Percentiles rank a stretch among this genome's conserved stretches.
Conservation (phyloP, 805 yeast species). For the Candida railenensis region DNA sequence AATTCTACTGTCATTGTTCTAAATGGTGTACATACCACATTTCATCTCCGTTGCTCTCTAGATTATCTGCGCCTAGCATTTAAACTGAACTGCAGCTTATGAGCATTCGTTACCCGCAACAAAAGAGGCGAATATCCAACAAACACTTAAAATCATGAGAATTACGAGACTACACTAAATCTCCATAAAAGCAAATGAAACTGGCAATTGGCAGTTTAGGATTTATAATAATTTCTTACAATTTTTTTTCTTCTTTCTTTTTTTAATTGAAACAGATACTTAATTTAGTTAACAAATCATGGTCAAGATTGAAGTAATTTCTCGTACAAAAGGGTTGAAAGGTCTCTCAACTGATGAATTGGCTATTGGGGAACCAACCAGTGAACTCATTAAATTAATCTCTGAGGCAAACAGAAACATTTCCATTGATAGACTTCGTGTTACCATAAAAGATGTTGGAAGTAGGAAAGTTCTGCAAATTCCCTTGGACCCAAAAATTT, state of each 20-base stretch:
- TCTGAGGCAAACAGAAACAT: constrained; percentile 44
- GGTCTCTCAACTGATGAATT: constrained; percentile 44
- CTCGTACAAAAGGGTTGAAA: constrained; percentile 61
- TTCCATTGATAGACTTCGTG: constrained; percentile 25
- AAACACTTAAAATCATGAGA: no score
- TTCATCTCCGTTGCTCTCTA: no score
- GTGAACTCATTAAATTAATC: constrained; percentile 42
- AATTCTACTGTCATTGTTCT: neutral
- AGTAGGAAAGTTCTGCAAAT: constrained; percentile 26
- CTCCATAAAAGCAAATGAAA: no score
- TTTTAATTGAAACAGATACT: constrained; percentile 12
- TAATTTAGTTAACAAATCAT: constrained; percentile 18
- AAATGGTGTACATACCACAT: neutral
- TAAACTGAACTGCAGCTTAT: no score
- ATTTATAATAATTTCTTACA: neutral
- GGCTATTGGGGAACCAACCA: constrained; percentile 31
- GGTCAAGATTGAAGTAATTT: constrained; percentile 50
- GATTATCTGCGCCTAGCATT: no score
- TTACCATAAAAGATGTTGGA: constrained; percentile 19
- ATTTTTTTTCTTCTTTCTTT: neutral
- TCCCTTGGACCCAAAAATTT: constrained; percentile 45
- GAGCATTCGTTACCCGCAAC: constrained; percentile 2
- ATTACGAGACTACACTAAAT: no score
- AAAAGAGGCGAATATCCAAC: no score
- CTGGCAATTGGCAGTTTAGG: no score